phyloP scores from a whole-genome alignment of 73 alveolate species.

The Tetrahymena borealis region DNA sequence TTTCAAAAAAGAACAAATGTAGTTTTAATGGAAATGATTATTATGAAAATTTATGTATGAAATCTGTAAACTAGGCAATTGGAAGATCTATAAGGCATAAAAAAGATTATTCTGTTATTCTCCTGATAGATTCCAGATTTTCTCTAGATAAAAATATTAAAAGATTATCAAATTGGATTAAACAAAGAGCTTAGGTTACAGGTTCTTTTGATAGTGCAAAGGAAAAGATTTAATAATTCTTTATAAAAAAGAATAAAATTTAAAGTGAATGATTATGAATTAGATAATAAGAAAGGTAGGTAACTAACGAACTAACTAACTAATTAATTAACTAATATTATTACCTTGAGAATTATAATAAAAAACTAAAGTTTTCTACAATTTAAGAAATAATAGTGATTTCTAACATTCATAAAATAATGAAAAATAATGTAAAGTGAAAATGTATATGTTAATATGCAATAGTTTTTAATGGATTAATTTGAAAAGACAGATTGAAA shows the following conservation, averaged over 20 bases:
- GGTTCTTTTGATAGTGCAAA: background rate
- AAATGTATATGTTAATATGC: too few relatives aligned
- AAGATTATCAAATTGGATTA: constrained; percentile 19
- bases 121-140: constrained; percentile 72
- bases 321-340: too few relatives aligned
- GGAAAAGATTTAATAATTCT: background rate
- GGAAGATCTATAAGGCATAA: constrained; percentile 91
- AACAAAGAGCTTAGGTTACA: background rate
- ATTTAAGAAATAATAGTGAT: too few relatives aligned
- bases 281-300: too few relatives aligned
- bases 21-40: constrained; percentile 67
- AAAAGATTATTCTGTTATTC: constrained; percentile 75
- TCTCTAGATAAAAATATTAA: background rate
- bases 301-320: too few relatives aligned
- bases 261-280: too few relatives aligned
- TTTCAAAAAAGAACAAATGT: constrained; percentile 16
- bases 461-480: too few relatives aligned
- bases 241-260: background rate
- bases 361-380: too few relatives aligned
- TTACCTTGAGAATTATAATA: too few relatives aligned
- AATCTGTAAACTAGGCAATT: constrained; percentile 77
- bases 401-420: too few relatives aligned
- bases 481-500: too few relatives aligned
- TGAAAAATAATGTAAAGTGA: too few relatives aligned
- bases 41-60: constrained; percentile 82